Evolutionary conservation across 208 protist species (phyloP), one percentile per base, ranked within the genome.

Genomic region (Crithidia mellificae): DNA sequence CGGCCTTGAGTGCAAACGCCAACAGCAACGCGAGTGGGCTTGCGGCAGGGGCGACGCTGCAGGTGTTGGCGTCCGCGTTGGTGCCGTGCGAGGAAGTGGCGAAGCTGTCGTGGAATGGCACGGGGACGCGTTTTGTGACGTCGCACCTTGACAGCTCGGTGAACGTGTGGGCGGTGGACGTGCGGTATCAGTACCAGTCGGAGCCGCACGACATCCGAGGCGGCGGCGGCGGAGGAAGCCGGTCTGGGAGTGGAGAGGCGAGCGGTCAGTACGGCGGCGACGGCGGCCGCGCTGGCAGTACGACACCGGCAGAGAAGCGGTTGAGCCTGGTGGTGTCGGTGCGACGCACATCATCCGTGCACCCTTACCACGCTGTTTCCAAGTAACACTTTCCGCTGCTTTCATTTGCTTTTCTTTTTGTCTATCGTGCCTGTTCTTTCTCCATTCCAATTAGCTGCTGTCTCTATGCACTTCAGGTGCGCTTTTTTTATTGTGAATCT

Each of bases 51-150:
- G 24, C 19, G 19, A 57, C 78, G 50, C 78, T 95, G 19, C 75
- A 81, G 29, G 56, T 87, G 29, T 47, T 90, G 63, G 74, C 72
- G 20, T 73, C 72, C 43, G 66, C 78, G 14, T 68, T 78, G 39
- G 62, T 83, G 22, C 25, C 59, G 25, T 85, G 80, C 46, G 78
- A 87, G 50, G 83, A 88, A 25, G 72, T 91, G n/a, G 70, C 78
- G 11, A 84, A 83, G 43, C 53, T 94, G 50, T 84, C 83, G 53
- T 96, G 91, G 88, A 93, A 94, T 59, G 80, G 78, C 32, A 88
- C 84, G 15, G 88, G 88, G 15, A 92, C 86, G 9, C 82, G 88
- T 59, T 90, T 96, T 54, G 77, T 89, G 24, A 94, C 91, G 6
- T 78, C 85, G 29, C 91, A 96, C 68, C 75, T 79, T 5, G 87